Evolutionary conservation across 2,329 filamentous ascomycete species (phyloP).

Genomic region (Fonsecaea nubica): DNA sequence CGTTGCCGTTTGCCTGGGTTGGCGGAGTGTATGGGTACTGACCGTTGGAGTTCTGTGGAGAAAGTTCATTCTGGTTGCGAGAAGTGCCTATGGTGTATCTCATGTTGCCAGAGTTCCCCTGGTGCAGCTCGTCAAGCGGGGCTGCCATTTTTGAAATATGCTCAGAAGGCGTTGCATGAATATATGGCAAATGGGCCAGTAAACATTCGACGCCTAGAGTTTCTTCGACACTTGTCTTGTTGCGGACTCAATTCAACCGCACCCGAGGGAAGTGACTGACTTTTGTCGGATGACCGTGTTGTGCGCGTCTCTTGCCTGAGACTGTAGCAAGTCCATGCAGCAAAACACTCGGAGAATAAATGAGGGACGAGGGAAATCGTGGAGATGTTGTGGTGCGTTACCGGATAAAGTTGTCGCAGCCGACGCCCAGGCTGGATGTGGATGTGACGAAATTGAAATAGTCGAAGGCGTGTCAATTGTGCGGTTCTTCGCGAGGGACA

Average conservation of each 20-base stretch:
- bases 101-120: constrained; percentile 31
- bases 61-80: constrained; percentile 26
- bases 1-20: constrained; percentile 32
- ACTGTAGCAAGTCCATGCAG: constrained; percentile 22
- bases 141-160: constrained; percentile 29
- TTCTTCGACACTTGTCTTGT: constrained; percentile 7
- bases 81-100: constrained; percentile 37
- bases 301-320: constrained; percentile 18
- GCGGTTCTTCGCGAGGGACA: not conserved
- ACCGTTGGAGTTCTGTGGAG: constrained; percentile 31
- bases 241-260: constrained; percentile 9
- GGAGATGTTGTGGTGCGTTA: not conserved
- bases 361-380: not conserved
- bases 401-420: constrained; percentile 7
- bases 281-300: constrained; percentile 16
- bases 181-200: constrained; percentile 12
- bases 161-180: constrained; percentile 28
- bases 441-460: not conserved
- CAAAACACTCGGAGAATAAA: constrained; percentile 8
- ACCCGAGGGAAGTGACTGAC: constrained; percentile 9
- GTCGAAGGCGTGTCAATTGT: constrained; percentile 7
- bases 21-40: constrained; percentile 25
- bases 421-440: not conserved
- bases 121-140: constrained; percentile 32
- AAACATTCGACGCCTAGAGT: constrained; percentile 25